Base-by-base conservation (phyloP, 371 early-diverging fungal species). In the Blakeslea trispora region DNA sequence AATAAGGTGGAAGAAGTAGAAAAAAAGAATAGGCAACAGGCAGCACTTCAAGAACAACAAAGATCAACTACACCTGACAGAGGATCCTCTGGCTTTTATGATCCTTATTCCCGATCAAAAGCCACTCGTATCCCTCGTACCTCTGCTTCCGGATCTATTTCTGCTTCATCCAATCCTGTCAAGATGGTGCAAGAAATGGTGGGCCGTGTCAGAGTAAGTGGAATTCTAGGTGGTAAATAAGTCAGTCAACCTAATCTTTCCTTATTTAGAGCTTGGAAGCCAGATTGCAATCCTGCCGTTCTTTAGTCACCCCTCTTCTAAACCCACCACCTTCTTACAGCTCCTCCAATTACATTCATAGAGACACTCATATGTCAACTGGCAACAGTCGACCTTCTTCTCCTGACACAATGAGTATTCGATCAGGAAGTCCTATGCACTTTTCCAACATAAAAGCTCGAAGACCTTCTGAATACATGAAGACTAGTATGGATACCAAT, bases 111-210 rank as follows among this genome's bases (percentile, higher is more conserved):
- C n/a, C 63, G 65, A 37, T 63, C 22, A n/a, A 52, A 64, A 50
- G 45, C 53, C 2, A 66, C 71, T 0, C 70, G 78, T 47, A 70
- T 77, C 17, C 71, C 75, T 13, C 62, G 72, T 4, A 70, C 68
- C 21, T 50, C 60, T 8, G 68, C 57, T 13, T 43, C 60, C 15
- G 65, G 58, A 14, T 45, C 60, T 1, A 22, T 64, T n/a, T 64
- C 74, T 23, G 35, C 69, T 23, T 59, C 66, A 10, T 66, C 75
- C 1, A 87, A 84, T 63, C 83, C 85, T 7, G 85, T 87, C 47
- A 82, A 79, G 50, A 82, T 83, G 77, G 85, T 85, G 18, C 85
- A 85, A 66, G 85, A 87, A 28, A 87, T 87, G 83, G 84, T 87
- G n/a, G 81, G 85, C 28, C 75, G 87, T 28, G 87, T 87, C 40